Evolutionary conservation across 2,329 filamentous ascomycete genomes (phyloP).

Genomic region (Thermothelomyces thermophilus): DNA sequence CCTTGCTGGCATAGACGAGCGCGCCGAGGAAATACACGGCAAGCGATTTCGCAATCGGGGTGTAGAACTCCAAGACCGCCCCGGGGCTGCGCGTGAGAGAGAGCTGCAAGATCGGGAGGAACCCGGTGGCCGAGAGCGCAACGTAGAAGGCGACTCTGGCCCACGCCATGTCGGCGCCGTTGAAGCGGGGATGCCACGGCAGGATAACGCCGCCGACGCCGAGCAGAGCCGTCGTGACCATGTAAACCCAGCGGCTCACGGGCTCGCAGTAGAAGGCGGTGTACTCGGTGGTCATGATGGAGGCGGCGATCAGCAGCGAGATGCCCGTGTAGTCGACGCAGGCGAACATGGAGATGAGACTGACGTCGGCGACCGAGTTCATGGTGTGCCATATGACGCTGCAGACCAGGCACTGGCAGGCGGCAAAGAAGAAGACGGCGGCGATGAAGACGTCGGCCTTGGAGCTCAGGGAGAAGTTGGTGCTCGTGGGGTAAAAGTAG

Average conservation of each 20-base stretch:
- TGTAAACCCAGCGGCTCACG: conserved; percentile 76
- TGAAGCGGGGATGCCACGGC: conserved; percentile 95
- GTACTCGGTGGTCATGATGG: conserved; percentile 97
- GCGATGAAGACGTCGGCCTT: conserved; percentile 87
- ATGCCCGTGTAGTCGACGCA: conserved; percentile 99
- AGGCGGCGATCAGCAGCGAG: conserved; percentile 86
- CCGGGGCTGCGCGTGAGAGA: conserved; percentile 66
- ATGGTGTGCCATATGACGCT: conserved; percentile 98
- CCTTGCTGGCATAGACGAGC: conserved; percentile 80
- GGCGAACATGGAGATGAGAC: conserved; percentile 86
- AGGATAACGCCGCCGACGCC: conserved; percentile 84
- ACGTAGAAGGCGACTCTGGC: conserved; percentile 87
- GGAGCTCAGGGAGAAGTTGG: conserved; percentile 79
- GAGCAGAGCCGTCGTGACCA: conserved; percentile 70
- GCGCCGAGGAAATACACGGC: conserved; percentile 81
- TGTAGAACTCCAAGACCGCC: conserved; percentile 86
- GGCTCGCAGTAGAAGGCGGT: conserved; percentile 99
- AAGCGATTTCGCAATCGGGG: conserved; percentile 76
- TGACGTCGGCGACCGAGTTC: conserved; percentile 89
- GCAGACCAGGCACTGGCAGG: conserved; percentile 90
- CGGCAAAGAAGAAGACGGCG: conserved; percentile 91
- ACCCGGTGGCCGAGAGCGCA: conserved; percentile 78
- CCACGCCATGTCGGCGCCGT: conserved; percentile 88
- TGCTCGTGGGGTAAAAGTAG: conserved; percentile 87
- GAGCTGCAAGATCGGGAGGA: conserved; percentile 81